A percentile compares a stretch with the other conserved stretches of the same genome.
These are phyloP conservation scores for Chlorencoelia australis DNA, from an alignment of 2,329 filamentous ascomycete species.

Conservation along the genomic window DNA sequence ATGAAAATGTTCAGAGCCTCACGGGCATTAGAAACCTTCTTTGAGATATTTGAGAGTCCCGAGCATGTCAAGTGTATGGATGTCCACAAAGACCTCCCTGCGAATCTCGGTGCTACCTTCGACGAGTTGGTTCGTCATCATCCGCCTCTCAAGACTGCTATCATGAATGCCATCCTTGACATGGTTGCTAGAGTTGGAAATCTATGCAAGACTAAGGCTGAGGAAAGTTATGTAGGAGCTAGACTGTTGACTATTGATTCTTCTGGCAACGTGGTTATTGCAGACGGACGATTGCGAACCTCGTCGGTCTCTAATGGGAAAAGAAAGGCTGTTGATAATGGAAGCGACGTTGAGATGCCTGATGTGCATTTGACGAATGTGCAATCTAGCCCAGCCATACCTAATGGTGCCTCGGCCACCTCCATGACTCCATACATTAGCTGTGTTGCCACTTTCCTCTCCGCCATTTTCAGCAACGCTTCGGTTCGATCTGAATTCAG, in stretches of 20 bases:
- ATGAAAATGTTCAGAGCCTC: conserved; percentile 82
- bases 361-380: conserved; percentile 33
- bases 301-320: conserved; percentile 30
- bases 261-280: conserved; percentile 47
- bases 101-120: conserved; percentile 70
- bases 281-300: conserved; percentile 32
- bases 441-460: conserved; percentile 67
- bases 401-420: conserved; percentile 16
- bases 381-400: too few relatives aligned
- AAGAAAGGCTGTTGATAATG: conserved; percentile 30
- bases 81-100: conserved; percentile 60
- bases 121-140: conserved; percentile 95
- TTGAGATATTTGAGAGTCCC: conserved; percentile 94
- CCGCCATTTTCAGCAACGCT: conserved; percentile 25
- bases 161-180: conserved; percentile 75
- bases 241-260: conserved; percentile 60
- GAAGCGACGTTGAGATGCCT: conserved; percentile 58
- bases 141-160: conserved; percentile 67
- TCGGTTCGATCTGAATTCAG: conserved; percentile 48
- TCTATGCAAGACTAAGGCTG: conserved; percentile 61
- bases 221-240: conserved; percentile 60
- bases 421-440: conserved; percentile 49
- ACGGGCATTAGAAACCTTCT: conserved; percentile 71
- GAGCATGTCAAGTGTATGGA: conserved; percentile 80
- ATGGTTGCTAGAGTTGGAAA: conserved; percentile 78